phyloP scores from a whole-genome alignment of 495 filamentous ascomycete genomes.

The Annulohypoxylon maeteangense region DNA sequence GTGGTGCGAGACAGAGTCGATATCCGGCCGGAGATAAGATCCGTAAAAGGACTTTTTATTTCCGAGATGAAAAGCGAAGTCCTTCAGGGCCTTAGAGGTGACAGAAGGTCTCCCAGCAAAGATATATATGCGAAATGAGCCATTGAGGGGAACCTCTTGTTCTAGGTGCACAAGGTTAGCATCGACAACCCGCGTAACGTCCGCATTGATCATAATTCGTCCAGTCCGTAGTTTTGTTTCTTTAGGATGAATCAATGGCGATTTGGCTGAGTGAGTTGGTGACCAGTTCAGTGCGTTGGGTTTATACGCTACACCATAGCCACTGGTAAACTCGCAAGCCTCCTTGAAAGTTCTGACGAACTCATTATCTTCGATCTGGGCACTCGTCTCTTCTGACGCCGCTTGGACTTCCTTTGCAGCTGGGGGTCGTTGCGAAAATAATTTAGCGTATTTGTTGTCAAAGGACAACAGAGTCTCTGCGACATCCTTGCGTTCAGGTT shows the following conservation, averaged over 20 bases:
- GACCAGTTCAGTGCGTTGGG: constrained; percentile 71
- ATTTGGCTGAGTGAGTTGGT: constrained; percentile 75
- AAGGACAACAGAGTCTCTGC: constrained; percentile 78
- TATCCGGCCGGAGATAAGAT: constrained; percentile 69
- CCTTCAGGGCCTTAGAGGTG: constrained; percentile 67
- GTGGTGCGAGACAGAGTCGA: constrained; percentile 74
- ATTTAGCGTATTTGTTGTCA: constrained; percentile 75
- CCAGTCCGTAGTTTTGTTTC: constrained; percentile 72
- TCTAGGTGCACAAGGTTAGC: constrained; percentile 88
- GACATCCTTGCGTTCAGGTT: constrained; percentile 73
- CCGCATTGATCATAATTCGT: constrained; percentile 76
- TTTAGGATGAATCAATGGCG: constrained; percentile 70
- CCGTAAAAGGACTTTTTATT: constrained; percentile 76
- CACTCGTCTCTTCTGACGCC: constrained; percentile 48
- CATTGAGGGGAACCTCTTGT: constrained; percentile 87
- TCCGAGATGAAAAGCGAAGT: constrained; percentile 72
- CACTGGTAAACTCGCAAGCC: constrained; percentile 75
- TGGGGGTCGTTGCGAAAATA: constrained; percentile 70
- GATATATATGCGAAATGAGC: constrained; percentile 85
- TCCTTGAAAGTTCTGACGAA: constrained; percentile 76
- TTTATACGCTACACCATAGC: constrained; percentile 75
- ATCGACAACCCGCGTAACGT: constrained; percentile 84
- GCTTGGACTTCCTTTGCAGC: constrained; percentile 62
- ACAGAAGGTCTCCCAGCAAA: constrained; percentile 76
- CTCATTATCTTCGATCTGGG: constrained; percentile 67